A percentile compares a stretch with the other conserved stretches of the same genome.
Conservation (phyloP, 768 basidiomycete genomes). For the Mycena alexandri region DNA sequence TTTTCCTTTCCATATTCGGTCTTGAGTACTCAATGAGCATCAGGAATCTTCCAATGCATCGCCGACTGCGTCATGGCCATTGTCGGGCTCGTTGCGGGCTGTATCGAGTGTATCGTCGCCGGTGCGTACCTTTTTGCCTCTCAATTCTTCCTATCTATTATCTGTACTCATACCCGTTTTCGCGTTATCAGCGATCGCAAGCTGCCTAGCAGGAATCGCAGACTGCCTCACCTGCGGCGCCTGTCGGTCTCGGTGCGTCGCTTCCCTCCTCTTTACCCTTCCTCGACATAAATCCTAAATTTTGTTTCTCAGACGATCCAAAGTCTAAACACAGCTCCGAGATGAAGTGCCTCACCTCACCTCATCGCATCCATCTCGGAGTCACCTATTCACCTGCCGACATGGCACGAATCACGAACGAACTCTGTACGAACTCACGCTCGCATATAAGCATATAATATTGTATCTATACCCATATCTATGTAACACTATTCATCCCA, state of each 20-base stretch:
- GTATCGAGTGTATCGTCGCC: conserved; percentile 61
- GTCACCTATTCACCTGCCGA: no score
- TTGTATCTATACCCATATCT: no score
- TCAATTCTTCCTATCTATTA: background rate
- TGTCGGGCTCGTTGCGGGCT: conserved; percentile 54
- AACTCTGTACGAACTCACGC: no score
- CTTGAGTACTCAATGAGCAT: background rate
- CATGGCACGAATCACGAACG: no score
- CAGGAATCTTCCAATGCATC: conserved; percentile 59
- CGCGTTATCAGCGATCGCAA: conserved; percentile 56
- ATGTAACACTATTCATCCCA: no score
- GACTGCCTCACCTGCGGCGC: conserved; percentile 62
- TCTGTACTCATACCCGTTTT: background rate
- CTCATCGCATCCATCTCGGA: no score
- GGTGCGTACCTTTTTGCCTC: conserved; percentile 46
- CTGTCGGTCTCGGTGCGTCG: conserved; percentile 44
- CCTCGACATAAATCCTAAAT: no score
- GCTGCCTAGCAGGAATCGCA: conserved; percentile 52
- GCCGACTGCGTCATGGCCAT: conserved; percentile 57
- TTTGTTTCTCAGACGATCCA: no score
- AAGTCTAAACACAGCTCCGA: no score
- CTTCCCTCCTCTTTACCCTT: no score
- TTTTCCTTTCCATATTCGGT: fast-evolving
- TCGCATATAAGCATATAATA: no score
- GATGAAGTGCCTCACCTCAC: no score